These are phyloP conservation scores for Lavandula angustifolia DNA, from an alignment of 257 asterid genomes.

Conservation along the genomic window DNA sequence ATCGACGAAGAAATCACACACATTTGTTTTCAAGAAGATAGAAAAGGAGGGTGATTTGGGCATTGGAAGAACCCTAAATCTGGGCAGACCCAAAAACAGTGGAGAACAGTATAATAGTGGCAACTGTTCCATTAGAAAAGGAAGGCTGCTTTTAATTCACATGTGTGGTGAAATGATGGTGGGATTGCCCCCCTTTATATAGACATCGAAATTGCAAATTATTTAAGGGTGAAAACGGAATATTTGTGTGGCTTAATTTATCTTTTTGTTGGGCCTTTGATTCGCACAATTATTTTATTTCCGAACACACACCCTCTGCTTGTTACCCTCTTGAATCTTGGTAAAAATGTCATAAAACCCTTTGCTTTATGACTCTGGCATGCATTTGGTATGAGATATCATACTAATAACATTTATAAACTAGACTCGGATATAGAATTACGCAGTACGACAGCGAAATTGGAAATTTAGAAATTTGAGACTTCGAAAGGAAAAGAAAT, in stretches of 20 bases:
- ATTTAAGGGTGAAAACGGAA: slow-evolving; percentile 36
- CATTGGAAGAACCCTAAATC: slow-evolving; percentile 33
- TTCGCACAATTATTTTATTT: not conserved
- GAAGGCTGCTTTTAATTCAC: slow-evolving; percentile 30
- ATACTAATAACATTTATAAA: too few species aligned
- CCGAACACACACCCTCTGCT: not conserved
- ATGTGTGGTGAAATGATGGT: slow-evolving; percentile 27
- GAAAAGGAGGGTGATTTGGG: not conserved
- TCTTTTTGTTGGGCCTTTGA: slow-evolving; percentile 37
- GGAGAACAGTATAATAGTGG: not conserved
- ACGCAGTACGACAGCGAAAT: too few species aligned
- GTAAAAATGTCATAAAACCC: not conserved
- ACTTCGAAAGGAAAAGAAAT: too few species aligned
- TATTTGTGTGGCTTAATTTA: slow-evolving; percentile 31
- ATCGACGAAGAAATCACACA: not conserved
- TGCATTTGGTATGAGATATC: too few species aligned
- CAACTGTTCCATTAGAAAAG: slow-evolving; percentile 44
- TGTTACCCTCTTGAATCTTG: slow-evolving; percentile 24
- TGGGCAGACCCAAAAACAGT: slow-evolving; percentile 10
- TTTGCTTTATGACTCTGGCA: too few species aligned
- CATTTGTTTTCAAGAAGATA: not conserved
- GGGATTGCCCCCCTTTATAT: slow-evolving; percentile 36
- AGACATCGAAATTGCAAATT: not conserved
- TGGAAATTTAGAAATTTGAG: too few species aligned
- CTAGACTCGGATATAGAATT: too few species aligned